phyloP scores from a whole-genome alignment of 768 basidiomycete genomes.

The Lactarius pseudohatsudake region DNA sequence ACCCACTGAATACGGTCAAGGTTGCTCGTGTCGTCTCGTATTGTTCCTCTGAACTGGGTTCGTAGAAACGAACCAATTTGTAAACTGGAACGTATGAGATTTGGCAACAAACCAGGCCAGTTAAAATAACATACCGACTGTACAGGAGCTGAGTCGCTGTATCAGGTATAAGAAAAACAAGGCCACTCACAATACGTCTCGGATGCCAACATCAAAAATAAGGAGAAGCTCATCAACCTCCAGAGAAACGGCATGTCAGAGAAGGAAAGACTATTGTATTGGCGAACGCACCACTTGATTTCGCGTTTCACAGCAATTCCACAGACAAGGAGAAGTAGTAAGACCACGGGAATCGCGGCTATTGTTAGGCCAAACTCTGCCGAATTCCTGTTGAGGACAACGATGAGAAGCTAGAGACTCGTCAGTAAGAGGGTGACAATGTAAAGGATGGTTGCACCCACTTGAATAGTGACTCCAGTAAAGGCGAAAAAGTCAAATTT shows the following conservation, averaged over 20 bases:
- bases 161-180: neutral
- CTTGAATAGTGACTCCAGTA: conserved; percentile 87
- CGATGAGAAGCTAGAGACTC: conserved; percentile 64
- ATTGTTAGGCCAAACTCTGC: conserved; percentile 83
- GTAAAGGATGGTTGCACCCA: conserved; percentile 30
- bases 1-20: conserved; percentile 77
- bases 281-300: conserved; percentile 62
- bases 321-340: conserved; percentile 62
- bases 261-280: neutral
- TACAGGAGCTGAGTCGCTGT: conserved; percentile 11
- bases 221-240: conserved; percentile 71
- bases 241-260: conserved; percentile 10
- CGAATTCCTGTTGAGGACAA: conserved; percentile 61
- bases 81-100: conserved; percentile 50
- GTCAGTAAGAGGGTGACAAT: conserved; percentile 5
- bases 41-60: conserved; percentile 50
- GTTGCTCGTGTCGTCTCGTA: conserved; percentile 79
- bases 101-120: neutral
- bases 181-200: conserved; percentile 66
- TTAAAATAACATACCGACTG: conserved; percentile 13
- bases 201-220: conserved; percentile 77
- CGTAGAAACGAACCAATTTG: conserved; percentile 83
- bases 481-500: conserved; percentile 93
- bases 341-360: conserved; percentile 77
- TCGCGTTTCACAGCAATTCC: conserved; percentile 75